These are phyloP conservation scores for Globisporangium barbulae DNA, from an alignment of 352 stramenopile species.

Conservation along the genomic window DNA sequence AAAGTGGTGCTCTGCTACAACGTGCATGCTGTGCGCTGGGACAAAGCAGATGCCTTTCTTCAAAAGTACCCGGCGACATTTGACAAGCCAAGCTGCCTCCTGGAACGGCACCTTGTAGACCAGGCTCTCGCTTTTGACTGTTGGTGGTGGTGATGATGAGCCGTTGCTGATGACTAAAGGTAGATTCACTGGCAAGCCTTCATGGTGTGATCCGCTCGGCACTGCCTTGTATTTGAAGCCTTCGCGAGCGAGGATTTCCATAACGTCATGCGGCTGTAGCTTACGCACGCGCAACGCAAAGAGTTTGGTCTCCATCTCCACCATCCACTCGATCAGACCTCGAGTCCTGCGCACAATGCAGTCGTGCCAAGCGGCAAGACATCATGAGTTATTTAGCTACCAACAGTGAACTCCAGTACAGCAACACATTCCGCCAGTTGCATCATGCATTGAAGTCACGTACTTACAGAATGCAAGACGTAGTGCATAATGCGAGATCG, in stretches of 20 bases:
- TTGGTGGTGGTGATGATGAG: not conserved
- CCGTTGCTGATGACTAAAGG: not conserved
- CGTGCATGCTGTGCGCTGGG: conserved; percentile 25
- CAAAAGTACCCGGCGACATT: conserved; percentile 39
- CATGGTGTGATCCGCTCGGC: not conserved
- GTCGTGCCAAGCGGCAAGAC: too few species aligned
- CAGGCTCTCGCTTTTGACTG: not conserved
- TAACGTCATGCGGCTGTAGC: not conserved
- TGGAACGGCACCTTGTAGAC: conserved; percentile 51
- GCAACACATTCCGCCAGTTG: not conserved
- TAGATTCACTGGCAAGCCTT: not conserved
- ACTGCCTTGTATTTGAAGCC: not conserved
- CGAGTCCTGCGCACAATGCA: conserved; percentile 10
- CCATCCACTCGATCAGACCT: conserved; percentile 43
- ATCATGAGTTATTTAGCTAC: not conserved
- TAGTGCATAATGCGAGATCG: conserved; percentile 45
- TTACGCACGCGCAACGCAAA: conserved; percentile 28
- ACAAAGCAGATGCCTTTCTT: conserved; percentile 47
- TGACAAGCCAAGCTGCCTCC: conserved; percentile 36
- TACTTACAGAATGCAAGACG: conserved; percentile 58
- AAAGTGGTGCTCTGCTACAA: conserved; percentile 46
- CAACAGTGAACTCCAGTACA: not conserved
- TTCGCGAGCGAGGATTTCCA: not conserved
- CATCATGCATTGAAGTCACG: conserved; percentile 3
- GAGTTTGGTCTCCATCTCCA: conserved; percentile 47